Percentiles rank a stretch among this genome's conserved stretches.
These are phyloP conservation scores for Phytophthora fragariaefolia DNA, from an alignment of 352 stramenopile genomes.

Conservation along the genomic window DNA sequence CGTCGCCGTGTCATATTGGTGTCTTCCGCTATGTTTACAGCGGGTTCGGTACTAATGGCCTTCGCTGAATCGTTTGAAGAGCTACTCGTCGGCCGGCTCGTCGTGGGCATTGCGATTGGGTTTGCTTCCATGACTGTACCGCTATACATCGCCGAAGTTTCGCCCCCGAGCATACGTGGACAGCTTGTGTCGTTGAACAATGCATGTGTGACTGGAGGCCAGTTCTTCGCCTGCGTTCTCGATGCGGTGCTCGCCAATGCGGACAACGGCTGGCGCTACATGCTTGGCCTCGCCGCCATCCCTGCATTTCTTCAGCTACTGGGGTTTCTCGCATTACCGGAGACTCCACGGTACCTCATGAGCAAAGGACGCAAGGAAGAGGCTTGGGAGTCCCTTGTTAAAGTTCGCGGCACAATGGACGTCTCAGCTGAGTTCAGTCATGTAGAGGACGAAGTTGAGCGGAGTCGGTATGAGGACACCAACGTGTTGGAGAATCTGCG, in stretches of 20 bases:
- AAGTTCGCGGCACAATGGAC: constrained; percentile 61
- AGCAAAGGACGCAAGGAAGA: constrained; percentile 48
- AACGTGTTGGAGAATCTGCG: constrained; percentile 46
- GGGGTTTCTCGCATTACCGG: constrained; percentile 69
- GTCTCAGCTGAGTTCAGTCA: constrained; percentile 61
- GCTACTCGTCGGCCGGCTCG: constrained; percentile 60
- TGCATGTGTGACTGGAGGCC: constrained; percentile 71
- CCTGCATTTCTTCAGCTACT: constrained; percentile 71
- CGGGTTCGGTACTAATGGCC: constrained; percentile 68
- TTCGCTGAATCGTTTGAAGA: constrained; percentile 49
- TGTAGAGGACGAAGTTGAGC: constrained; percentile 60
- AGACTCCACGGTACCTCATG: constrained; percentile 71
- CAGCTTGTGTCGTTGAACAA: constrained; percentile 78
- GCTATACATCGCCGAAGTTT: constrained; percentile 82
- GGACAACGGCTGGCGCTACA: constrained; percentile 77
- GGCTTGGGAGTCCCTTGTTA: constrained; percentile 50
- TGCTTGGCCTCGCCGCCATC: constrained; percentile 78
- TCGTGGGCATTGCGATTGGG: constrained; percentile 71
- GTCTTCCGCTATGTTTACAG: constrained; percentile 69
- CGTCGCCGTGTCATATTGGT: constrained; percentile 67
- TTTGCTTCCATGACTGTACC: constrained; percentile 81
- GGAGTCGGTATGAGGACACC: constrained; percentile 22
- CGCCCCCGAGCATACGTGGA: constrained; percentile 65
- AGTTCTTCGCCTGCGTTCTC: constrained; percentile 81
- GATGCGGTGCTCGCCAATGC: constrained; percentile 58